Conservation (phyloP, 2,329 filamentous ascomycete genomes). For the Diatrype stigma region DNA sequence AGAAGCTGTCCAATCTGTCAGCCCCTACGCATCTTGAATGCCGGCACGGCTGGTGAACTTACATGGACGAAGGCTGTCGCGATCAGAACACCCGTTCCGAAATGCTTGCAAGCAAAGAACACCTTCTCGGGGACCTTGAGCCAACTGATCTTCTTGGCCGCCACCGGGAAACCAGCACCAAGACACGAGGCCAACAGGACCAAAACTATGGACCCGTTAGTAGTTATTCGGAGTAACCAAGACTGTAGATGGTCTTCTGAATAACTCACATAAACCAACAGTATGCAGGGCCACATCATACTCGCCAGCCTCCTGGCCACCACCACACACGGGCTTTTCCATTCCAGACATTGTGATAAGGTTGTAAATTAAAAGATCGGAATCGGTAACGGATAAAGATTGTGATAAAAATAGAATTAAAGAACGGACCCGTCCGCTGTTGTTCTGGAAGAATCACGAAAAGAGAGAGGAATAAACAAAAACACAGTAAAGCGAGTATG, state of each 20-base stretch:
- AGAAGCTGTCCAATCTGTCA: conserved; percentile 38
- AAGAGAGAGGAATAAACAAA: conserved; percentile 16
- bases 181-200: conserved; percentile 37
- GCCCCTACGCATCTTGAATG: background rate
- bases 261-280: conserved; percentile 36
- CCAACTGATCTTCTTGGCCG: conserved; percentile 52
- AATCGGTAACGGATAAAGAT: background rate
- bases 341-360: conserved; percentile 9
- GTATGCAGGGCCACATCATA: conserved; percentile 40
- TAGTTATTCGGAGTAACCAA: background rate
- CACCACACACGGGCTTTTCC: conserved; percentile 35
- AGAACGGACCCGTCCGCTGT: background rate
- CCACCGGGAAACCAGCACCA: conserved; percentile 47
- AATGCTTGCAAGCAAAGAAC: conserved; percentile 62
- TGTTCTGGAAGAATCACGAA: background rate
- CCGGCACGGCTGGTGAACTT: conserved; percentile 15
- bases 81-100: conserved; percentile 67
- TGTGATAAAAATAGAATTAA: background rate
- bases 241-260: background rate
- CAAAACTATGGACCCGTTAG: conserved; percentile 27
- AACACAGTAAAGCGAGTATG: conserved; percentile 12
- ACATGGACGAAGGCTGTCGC: conserved; percentile 72
- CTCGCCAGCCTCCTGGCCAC: conserved; percentile 31
- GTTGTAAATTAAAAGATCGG: background rate
- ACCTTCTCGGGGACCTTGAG: conserved; percentile 52